Base-by-base conservation (phyloP, 2,329 filamentous ascomycete species). In the Monilinia fructicola region DNA sequence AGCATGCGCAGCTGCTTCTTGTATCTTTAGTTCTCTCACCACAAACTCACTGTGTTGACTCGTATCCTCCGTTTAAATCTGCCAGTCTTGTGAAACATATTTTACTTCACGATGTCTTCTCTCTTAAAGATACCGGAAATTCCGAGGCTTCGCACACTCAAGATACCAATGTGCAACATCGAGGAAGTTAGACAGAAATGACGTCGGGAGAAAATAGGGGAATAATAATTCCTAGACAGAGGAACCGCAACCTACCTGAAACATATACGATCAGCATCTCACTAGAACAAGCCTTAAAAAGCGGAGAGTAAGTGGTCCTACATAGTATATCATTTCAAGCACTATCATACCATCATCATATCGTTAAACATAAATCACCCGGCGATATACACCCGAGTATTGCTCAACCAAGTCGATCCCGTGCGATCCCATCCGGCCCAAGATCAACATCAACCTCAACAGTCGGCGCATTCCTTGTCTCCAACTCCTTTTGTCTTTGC, bases 361-460 rank as follows among this genome's bases (percentile, higher is more conserved):
- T 46, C 40, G 9, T n/a, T 31, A 44, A 35, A 35, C 55, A 35
- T 35, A 23, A 58, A 58, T 16, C 23, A 35, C 11, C 4, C 9
- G 42, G 10, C 16, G 26, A 61, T 16, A 52, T 9, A 6, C n/a
- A 35, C 21, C 31, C 23, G n/a, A n/a, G 58, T 61, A 52, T 40
- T n/a, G 38, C 50, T 58, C 40, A 48, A 31, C 0, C 3, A 35
- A 16, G 5, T 35, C 44, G 35, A 28, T 6, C 56, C 48, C n/a
- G 18, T 1, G 23, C 21, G 6, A 14, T 12, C n/a, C 50, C 61
- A n/a, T 62, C 31, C 26, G 23, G 50, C 46, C n/a, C 31, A 42
- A 66, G 12, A n/a, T 66, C 66, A 28, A 74, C 68, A 54, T 72
- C 72, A 21, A 75, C 70, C 58, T 73, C 69, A 14, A 67, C 68